Evolutionary conservation across 2,329 filamentous ascomycete species (phyloP), one percentile per base, ranked within the genome.

Genomic region (Colletotrichum salicis): DNA sequence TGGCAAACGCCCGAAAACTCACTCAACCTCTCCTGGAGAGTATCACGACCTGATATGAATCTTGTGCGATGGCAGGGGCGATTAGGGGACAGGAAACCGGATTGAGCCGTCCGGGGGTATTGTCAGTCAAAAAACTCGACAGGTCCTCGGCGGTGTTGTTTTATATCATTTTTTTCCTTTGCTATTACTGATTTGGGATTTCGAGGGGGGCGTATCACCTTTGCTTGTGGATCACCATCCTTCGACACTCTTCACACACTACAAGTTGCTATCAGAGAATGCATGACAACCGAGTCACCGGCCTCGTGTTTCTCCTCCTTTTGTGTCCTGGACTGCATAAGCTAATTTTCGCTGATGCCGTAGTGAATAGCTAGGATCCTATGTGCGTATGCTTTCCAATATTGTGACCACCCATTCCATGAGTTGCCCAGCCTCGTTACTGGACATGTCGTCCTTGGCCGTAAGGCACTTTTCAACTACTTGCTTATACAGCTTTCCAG

Each of bases 391-490:
- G 27, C 79, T 79, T 73, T 86, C 84, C 24, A 85, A 74, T 29
- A 76, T 82, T 11, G 78, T 76, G 15, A 86, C 84, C 4, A 85
- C 82, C 58, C 76, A 81, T 70, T 84, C 82, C 80, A 86, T 84
- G 52, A 84, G 66, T 65, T 81, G 79, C 1, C 79, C 80, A 12
- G 80, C 82, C 63, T 84, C 82, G 5, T 76, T 75, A 33, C 79
- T 79, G 13, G 77, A 77, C 69, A 84, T 76, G n/a, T 82, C 80
- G 58, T 84, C 82, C 24, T 75, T 79, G 11, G 77, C 41, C 7
- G 41, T 75, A 5, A 86, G 75, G 69, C 84, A 86, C 71, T 79
- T 79, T 67, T 83, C 83, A 6, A 86, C 84, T 4, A 85, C 81
- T 29, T 82, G 78, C 33, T 77, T 78, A 73, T 85, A 86, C 22